These are phyloP conservation scores for Plectosphaerella cucumerina DNA, from an alignment of 2,329 filamentous ascomycete species.

Conservation along the genomic window DNA sequence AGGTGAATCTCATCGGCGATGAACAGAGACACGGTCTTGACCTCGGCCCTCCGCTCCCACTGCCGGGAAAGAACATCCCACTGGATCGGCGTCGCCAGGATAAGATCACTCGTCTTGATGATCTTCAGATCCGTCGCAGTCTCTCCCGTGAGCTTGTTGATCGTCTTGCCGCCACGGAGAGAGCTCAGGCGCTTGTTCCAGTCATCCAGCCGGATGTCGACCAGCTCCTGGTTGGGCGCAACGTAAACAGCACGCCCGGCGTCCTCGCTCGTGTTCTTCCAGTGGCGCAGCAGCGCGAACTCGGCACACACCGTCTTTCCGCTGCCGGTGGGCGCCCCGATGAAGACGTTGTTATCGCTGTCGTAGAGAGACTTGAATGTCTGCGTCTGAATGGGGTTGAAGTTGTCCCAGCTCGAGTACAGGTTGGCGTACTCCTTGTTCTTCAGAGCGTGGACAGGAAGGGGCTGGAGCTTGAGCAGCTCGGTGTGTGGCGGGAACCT, in stretches of 20 bases:
- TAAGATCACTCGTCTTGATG: constrained; percentile 80
- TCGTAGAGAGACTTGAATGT: constrained; percentile 92
- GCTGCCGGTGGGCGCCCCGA: constrained; percentile 89
- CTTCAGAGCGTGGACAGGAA: constrained; percentile 87
- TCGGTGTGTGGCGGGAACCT: constrained; percentile 94
- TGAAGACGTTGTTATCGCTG: constrained; percentile 87
- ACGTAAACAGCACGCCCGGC: constrained; percentile 83
- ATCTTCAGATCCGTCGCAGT: constrained; percentile 86
- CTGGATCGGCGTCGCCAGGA: constrained; percentile 87
- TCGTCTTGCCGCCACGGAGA: constrained; percentile 77
- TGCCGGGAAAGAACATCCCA: constrained; percentile 96
- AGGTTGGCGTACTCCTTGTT: constrained; percentile 74
- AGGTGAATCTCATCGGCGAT: constrained; percentile 95
- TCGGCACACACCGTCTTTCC: constrained; percentile 97
- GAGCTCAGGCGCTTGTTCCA: constrained; percentile 76
- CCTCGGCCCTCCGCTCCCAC: constrained; percentile 95
- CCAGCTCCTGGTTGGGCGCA: constrained; percentile 88
- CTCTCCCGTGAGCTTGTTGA: constrained; percentile 92
- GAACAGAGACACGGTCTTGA: constrained; percentile 84
- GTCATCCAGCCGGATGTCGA: constrained; percentile 76
- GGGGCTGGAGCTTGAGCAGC: constrained; percentile 83
- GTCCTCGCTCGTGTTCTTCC: constrained; percentile 55
- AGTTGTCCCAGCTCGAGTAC: constrained; percentile 80
- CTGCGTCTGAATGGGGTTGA: constrained; percentile 98
- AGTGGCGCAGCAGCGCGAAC: constrained; percentile 85